Conservation (phyloP, 2,329 filamentous ascomycete genomes). For the Alternaria solani region DNA sequence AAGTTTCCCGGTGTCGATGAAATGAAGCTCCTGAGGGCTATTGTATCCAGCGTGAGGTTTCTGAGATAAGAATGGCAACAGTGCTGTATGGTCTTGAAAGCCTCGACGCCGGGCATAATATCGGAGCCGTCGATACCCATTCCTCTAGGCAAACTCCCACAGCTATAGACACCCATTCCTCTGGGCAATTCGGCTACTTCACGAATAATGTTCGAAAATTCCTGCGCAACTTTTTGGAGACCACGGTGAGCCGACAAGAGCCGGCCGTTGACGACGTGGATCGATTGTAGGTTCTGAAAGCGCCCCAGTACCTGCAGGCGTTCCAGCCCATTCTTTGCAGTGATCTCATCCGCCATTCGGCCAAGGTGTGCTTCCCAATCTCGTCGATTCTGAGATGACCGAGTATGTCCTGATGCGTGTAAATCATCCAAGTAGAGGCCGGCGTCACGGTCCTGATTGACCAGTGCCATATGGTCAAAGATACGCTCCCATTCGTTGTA, state of each 20-base stretch:
- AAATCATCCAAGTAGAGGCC: background rate
- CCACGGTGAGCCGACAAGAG: slow-evolving; percentile 7
- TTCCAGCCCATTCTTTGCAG: background rate
- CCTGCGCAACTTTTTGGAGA: background rate
- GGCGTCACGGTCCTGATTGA: background rate
- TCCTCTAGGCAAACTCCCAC: background rate
- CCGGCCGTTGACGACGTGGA: slow-evolving; percentile 10
- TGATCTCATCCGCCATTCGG: slow-evolving; percentile 15
- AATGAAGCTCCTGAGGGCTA: background rate
- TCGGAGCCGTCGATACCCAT: background rate
- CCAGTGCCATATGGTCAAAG: background rate
- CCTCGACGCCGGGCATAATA: background rate
- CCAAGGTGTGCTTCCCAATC: slow-evolving; percentile 18
- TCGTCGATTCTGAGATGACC: slow-evolving; percentile 5
- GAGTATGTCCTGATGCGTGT: background rate
- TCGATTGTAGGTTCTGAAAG: slow-evolving; percentile 8
- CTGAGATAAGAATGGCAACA: background rate
- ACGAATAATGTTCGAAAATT: background rate
- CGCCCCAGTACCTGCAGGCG: background rate
- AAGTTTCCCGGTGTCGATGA: background rate
- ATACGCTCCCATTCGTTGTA: slow-evolving; percentile 19
- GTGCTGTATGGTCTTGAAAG: background rate
- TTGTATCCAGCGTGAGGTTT: background rate
- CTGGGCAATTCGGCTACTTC: background rate
- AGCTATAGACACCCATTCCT: slow-evolving; percentile 7